These are phyloP conservation scores for Eucalyptus coolabah DNA, from an alignment of 345 rosid genomes.

Conservation along the genomic window DNA sequence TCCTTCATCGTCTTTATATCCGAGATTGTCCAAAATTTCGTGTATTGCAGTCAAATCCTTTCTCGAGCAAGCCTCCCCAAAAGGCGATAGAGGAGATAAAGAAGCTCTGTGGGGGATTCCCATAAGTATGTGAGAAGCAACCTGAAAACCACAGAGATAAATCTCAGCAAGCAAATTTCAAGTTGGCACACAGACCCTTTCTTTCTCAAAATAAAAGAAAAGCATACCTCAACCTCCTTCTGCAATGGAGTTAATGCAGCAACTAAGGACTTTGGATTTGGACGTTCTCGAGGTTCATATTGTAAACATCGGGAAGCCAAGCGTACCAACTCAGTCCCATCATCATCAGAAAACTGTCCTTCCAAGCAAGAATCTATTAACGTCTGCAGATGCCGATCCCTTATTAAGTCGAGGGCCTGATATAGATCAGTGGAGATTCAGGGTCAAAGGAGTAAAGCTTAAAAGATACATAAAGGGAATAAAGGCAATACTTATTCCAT, in stretches of 20 bases:
- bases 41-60: constrained; percentile 75
- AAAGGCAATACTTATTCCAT: not conserved
- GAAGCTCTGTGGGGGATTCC: constrained; percentile 61
- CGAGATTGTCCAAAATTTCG: constrained; percentile 58
- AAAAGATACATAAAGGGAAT: not conserved
- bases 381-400: constrained; percentile 82
- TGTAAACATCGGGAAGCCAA: constrained; percentile 91
- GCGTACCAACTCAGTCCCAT: constrained; percentile 83
- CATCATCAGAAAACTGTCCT: constrained; percentile 77
- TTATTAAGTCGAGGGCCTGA: constrained; percentile 93
- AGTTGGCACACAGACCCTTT: not conserved
- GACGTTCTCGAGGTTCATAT: constrained; percentile 89
- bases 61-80: constrained; percentile 96
- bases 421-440: not conserved
- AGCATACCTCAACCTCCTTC: constrained; percentile 58
- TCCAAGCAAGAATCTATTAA: constrained; percentile 88
- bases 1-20: constrained; percentile 91
- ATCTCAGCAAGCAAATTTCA: not conserved
- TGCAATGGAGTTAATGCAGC: constrained; percentile 82
- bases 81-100: constrained; percentile 42
- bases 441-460: not conserved
- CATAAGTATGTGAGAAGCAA: constrained; percentile 83
- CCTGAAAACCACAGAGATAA: constrained; percentile 17
- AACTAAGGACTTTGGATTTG: constrained; percentile 66
- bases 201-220: not conserved